A percentile compares a stretch with the other conserved stretches of the same genome.
Evolutionary conservation across 2,329 filamentous ascomycete genomes (phyloP).

Genomic region (Corynespora cassiicola): DNA sequence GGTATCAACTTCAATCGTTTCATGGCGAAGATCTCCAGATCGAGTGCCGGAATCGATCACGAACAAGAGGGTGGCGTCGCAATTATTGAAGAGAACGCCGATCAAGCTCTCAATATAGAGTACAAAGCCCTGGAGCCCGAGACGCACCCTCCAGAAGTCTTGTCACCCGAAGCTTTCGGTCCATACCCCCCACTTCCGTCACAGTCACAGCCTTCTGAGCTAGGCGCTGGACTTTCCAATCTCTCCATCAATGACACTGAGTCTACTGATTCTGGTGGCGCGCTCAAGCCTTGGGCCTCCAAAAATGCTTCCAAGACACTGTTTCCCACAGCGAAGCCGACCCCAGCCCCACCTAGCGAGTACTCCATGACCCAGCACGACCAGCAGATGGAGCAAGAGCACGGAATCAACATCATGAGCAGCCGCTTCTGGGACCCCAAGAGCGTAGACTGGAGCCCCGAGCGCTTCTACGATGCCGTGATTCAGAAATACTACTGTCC

Average conservation of each 20-base stretch:
- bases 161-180: slow-evolving; percentile 1
- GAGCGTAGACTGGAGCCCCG: slow-evolving; percentile 55
- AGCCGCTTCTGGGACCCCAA: slow-evolving; percentile 57
- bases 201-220: too few species aligned
- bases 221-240: too few species aligned
- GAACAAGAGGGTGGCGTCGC: slow-evolving; percentile 35
- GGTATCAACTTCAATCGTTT: slow-evolving; percentile 27
- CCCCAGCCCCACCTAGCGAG: slow-evolving; percentile 29
- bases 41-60: slow-evolving; percentile 31
- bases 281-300: slow-evolving; percentile 29
- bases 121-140: slow-evolving; percentile 35
- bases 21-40: slow-evolving; percentile 35
- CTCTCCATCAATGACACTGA: too few species aligned
- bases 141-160: slow-evolving; percentile 7
- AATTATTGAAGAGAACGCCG: slow-evolving; percentile 21
- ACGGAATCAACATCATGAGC: slow-evolving; percentile 48
- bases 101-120: slow-evolving; percentile 20
- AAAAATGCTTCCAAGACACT: slow-evolving; percentile 37
- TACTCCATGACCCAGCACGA: slow-evolving; percentile 38
- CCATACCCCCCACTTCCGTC: slow-evolving; percentile 30
- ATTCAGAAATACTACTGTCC: slow-evolving; percentile 62
- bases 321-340: slow-evolving; percentile 44
- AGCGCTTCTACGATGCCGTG: slow-evolving; percentile 54
- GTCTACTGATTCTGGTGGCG: slow-evolving; percentile 10
- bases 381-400: slow-evolving; percentile 26